Evolutionary conservation across 192 early-diverging fungal genomes (phyloP).

Genomic region (Gryganskiella cystojenkinii): DNA sequence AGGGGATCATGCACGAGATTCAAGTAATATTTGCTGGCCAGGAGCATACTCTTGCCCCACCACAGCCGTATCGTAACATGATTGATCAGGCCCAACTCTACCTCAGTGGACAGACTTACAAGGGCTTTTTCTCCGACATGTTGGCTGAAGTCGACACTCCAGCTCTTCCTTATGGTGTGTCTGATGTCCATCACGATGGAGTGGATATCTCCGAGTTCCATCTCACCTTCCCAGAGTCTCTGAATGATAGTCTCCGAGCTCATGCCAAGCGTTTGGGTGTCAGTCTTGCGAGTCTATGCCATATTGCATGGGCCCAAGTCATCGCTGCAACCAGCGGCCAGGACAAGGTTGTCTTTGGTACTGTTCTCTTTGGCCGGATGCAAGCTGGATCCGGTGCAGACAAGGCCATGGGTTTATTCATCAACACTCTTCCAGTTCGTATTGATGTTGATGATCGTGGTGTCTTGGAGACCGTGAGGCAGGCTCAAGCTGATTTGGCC

Average conservation of each 20-base stretch:
- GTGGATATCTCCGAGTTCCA: background rate
- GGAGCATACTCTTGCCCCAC: background rate
- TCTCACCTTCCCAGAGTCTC: background rate
- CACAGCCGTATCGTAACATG: background rate
- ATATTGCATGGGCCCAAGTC: constrained; percentile 13
- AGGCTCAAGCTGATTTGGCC: background rate
- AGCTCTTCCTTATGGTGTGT: background rate
- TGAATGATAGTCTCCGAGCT: background rate
- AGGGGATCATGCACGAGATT: constrained; percentile 6
- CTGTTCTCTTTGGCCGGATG: constrained; percentile 8
- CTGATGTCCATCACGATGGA: background rate
- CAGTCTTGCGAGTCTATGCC: background rate
- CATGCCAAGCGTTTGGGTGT: background rate
- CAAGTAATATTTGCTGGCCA: background rate
- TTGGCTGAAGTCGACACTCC: background rate
- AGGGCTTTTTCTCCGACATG: constrained; percentile 5
- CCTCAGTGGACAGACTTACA: background rate
- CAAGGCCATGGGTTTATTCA: constrained; percentile 10
- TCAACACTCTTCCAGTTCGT: constrained; percentile 21
- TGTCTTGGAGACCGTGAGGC: constrained; percentile 1
- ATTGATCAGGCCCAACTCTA: background rate
- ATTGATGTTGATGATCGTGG: constrained; percentile 9
- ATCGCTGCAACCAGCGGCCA: background rate
- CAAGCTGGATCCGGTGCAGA: background rate
- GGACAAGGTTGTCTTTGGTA: constrained; percentile 2